Evolutionary conservation across 768 basidiomycete species (phyloP).

Genomic region (Chiua virens): DNA sequence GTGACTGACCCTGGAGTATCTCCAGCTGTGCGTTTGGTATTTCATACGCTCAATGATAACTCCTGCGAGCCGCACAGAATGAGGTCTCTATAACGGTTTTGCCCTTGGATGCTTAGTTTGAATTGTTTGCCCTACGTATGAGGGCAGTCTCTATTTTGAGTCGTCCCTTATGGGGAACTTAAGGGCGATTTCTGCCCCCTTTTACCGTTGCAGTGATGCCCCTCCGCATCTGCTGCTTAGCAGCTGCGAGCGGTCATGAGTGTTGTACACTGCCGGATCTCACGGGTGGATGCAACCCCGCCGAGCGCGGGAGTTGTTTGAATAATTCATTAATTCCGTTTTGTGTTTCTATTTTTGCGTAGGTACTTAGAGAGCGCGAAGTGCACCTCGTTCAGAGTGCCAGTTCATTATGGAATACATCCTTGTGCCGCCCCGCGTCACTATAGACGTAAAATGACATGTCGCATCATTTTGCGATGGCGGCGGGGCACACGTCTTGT

Average conservation of each 20-base stretch:
- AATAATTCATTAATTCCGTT: not conserved
- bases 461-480: slow-evolving; percentile 21
- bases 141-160: slow-evolving; percentile 6
- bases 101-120: slow-evolving; percentile 2
- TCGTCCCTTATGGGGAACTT: not conserved
- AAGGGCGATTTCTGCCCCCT: slow-evolving; percentile 15
- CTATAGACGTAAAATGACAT: slow-evolving; percentile 27
- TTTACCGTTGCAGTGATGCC: slow-evolving; percentile 3
- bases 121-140: not conserved
- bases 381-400: slow-evolving; percentile 9
- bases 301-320: slow-evolving; percentile 12
- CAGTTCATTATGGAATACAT: slow-evolving; percentile 6
- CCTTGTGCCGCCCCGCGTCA: slow-evolving; percentile 12
- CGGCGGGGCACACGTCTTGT: slow-evolving; percentile 17
- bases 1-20: slow-evolving; percentile 10
- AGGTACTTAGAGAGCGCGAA: slow-evolving; percentile 7
- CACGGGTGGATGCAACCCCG: slow-evolving; percentile 6
- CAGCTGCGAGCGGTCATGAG: slow-evolving; percentile 8
- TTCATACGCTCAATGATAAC: slow-evolving; percentile 10
- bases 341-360: slow-evolving; percentile 2
- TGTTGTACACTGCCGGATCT: not conserved
- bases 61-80: slow-evolving; percentile 6
- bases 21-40: slow-evolving; percentile 18
- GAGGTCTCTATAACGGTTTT: slow-evolving; percentile 1
- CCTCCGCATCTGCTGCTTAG: not conserved